Evolutionary conservation across 2,329 filamentous ascomycete genomes (phyloP).

Genomic region (Colletotrichum incanum): DNA sequence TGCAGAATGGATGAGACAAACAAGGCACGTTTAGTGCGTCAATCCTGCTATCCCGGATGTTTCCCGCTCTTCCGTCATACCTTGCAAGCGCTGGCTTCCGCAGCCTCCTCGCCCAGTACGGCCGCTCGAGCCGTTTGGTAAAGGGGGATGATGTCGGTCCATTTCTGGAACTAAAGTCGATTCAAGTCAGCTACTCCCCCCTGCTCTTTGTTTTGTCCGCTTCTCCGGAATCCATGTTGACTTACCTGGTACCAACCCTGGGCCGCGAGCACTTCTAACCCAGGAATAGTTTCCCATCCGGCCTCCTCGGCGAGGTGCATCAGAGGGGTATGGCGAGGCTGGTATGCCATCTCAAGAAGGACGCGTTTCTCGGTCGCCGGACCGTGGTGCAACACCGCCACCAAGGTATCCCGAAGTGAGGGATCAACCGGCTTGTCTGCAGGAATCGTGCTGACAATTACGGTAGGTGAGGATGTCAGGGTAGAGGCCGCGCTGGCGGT

Average conservation of each 20-base stretch:
- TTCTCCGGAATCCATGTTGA: constrained; percentile 35
- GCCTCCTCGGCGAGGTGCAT: constrained; percentile 86
- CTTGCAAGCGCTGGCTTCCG: background rate
- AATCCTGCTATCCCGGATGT: background rate
- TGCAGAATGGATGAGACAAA: background rate
- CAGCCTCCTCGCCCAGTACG: constrained; percentile 52
- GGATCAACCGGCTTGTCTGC: constrained; percentile 87
- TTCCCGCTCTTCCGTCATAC: background rate
- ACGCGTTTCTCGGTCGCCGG: constrained; percentile 66
- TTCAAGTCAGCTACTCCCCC: constrained; percentile 45
- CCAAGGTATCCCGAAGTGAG: constrained; percentile 76
- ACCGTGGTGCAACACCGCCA: constrained; percentile 63
- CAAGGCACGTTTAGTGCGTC: background rate
- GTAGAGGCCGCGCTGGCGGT: constrained; percentile 9
- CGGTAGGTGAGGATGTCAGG: constrained; percentile 66
- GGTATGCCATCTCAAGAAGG: constrained; percentile 96
- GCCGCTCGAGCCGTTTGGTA: constrained; percentile 78
- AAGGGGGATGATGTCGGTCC: constrained; percentile 85
- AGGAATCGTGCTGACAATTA: constrained; percentile 92
- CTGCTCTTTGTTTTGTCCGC: background rate
- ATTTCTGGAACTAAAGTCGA: constrained; percentile 77
- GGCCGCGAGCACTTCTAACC: constrained; percentile 89
- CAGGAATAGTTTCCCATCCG: constrained; percentile 88
- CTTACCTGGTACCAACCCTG: constrained; percentile 91
- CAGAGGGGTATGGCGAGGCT: constrained; percentile 84